These are phyloP conservation scores for Neonectria hederae DNA, from an alignment of 2,329 filamentous ascomycete genomes.

Conservation along the genomic window DNA sequence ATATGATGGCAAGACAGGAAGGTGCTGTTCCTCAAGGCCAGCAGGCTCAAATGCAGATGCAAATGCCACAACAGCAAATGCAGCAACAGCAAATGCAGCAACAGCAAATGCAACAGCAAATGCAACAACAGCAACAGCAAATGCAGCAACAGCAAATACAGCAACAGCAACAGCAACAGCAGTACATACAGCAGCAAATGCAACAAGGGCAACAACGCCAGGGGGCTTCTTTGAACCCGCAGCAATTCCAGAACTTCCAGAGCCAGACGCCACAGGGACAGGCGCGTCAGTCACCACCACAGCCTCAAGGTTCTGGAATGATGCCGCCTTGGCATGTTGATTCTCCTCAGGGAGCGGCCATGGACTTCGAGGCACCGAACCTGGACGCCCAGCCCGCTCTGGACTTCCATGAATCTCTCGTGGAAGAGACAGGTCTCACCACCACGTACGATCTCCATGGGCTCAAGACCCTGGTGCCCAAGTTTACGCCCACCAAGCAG, in stretches of 20 bases:
- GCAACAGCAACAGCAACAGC: conserved; percentile 13
- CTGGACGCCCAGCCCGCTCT: conserved; percentile 43
- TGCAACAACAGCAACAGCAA: conserved; percentile 13
- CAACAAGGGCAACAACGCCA: conserved; percentile 4
- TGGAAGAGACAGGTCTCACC: conserved; percentile 68
- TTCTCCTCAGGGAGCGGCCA: no score
- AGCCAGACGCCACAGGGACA: no score
- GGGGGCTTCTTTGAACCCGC: not conserved
- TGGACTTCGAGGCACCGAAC: conserved; percentile 4
- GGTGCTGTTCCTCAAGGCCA: conserved; percentile 50
- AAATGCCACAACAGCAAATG: conserved; percentile 9
- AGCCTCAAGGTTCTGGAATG: not conserved
- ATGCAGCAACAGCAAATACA: conserved; percentile 12
- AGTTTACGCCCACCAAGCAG: conserved; percentile 63
- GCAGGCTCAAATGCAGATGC: conserved; percentile 34
- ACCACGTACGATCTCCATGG: conserved; percentile 70
- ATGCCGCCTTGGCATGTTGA: not conserved
- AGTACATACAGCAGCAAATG: not conserved
- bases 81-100: conserved; percentile 12
- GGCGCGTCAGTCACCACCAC: not conserved
- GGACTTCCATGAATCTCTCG: conserved; percentile 57
- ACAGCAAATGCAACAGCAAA: conserved; percentile 1
- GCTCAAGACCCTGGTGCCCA: conserved; percentile 64
- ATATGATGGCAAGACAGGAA: conserved; percentile 84
- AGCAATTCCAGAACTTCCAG: not conserved